These are phyloP conservation scores for Auricularia heimuer DNA, from an alignment of 768 basidiomycete species.

Conservation along the genomic window DNA sequence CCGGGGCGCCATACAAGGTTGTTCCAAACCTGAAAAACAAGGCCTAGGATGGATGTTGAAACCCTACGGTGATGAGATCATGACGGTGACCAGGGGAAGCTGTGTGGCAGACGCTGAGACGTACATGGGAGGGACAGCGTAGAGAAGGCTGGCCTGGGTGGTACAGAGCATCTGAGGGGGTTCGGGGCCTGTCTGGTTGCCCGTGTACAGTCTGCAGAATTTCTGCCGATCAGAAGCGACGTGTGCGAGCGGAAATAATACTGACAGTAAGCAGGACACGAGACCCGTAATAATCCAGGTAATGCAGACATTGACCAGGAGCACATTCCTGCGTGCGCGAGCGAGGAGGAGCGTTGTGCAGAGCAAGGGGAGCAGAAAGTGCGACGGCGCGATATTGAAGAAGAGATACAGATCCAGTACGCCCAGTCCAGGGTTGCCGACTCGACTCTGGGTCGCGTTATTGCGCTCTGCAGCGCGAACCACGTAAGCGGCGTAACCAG, in stretches of 20 bases:
- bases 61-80: constrained; percentile 19
- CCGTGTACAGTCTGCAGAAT: constrained; percentile 29
- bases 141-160: constrained; percentile 37
- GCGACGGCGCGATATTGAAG: constrained; percentile 41
- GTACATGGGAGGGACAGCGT: constrained; percentile 40
- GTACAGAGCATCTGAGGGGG: constrained; percentile 35
- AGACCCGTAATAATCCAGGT: constrained; percentile 38
- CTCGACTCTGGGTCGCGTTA: not conserved
- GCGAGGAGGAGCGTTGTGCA: constrained; percentile 27
- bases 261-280: constrained; percentile 19
- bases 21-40: constrained; percentile 32
- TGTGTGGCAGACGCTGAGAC: constrained; percentile 11
- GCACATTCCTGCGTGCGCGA: constrained; percentile 35
- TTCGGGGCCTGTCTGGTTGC: constrained; percentile 34
- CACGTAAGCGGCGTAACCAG: not conserved
- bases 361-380: constrained; percentile 38
- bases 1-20: not conserved
- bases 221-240: not conserved
- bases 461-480: not conserved
- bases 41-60: constrained; percentile 31
- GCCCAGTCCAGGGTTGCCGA: not conserved
- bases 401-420: constrained; percentile 18
- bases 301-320: constrained; percentile 34
- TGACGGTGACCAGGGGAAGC: not conserved
- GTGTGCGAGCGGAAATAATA: not conserved